Percentiles rank a stretch among this genome's conserved stretches.
Evolutionary conservation across 2,329 filamentous ascomycete species (phyloP).

Genomic region (Metarhizium brunneum): DNA sequence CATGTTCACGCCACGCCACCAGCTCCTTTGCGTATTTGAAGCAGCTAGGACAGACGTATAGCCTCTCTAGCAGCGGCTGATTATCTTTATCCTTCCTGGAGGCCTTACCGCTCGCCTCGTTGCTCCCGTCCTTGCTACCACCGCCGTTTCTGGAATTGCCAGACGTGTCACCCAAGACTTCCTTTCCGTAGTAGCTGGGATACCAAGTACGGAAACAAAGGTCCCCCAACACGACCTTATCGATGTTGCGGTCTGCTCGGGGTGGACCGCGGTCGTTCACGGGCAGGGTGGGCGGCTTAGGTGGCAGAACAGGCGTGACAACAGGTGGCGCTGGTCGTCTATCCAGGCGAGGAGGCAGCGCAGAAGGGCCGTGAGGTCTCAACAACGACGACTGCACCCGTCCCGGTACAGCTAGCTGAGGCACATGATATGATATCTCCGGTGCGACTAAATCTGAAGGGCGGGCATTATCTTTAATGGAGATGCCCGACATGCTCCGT

Average conservation of each 20-base stretch:
- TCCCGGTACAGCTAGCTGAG: conserved; percentile 21
- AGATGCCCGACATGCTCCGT: conserved; percentile 4
- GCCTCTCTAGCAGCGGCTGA: conserved; percentile 46
- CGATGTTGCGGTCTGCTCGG: conserved; percentile 63
- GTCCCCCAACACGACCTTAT: conserved; percentile 77
- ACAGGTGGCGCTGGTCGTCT: conserved; percentile 16
- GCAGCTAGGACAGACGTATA: conserved; percentile 87
- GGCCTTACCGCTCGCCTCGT: conserved; percentile 17
- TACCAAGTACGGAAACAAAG: conserved; percentile 86
- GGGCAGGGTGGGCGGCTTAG: conserved; percentile 22
- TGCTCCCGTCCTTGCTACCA: conserved; percentile 17
- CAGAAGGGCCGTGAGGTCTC: conserved; percentile 23
- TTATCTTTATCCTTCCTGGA: conserved; percentile 26
- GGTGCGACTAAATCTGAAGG: conserved; percentile 28
- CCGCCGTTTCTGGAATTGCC: conserved; percentile 16
- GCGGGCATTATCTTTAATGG: conserved; percentile 16
- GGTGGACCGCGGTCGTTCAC: conserved; percentile 25
- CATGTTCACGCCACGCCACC: conserved; percentile 48
- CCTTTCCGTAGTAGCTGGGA: conserved; percentile 80
- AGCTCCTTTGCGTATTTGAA: conserved; percentile 78
- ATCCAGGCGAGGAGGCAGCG: conserved; percentile 20
- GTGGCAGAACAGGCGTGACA: conserved; percentile 24
- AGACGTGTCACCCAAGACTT: conserved; percentile 45
- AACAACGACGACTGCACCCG: conserved; percentile 20
- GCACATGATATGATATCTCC: conserved; percentile 31